Evolutionary conservation across 352 stramenopile genomes (phyloP).

Genomic region (Pythium periplocum): DNA sequence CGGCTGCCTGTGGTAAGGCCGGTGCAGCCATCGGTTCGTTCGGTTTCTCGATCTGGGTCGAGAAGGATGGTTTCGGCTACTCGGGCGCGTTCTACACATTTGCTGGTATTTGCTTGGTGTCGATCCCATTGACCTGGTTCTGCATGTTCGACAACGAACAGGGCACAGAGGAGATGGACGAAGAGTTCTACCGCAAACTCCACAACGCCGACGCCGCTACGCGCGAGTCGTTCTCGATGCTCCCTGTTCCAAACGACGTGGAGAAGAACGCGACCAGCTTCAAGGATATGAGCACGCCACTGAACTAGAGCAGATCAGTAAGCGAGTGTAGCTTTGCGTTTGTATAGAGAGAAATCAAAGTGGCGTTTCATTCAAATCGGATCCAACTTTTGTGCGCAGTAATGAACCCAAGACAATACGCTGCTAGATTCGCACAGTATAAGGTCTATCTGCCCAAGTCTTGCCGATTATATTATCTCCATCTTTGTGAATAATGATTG

Average conservation of each 20-base stretch:
- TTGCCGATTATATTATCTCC: too few relatives aligned
- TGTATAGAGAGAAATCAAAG: too few relatives aligned
- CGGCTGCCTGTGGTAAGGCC: slow-evolving; percentile 56
- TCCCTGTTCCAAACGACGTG: neutral
- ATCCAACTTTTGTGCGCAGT: too few relatives aligned
- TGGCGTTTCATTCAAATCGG: too few relatives aligned
- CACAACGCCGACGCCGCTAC: slow-evolving; percentile 10
- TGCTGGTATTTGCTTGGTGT: slow-evolving; percentile 18
- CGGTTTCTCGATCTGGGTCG: slow-evolving; percentile 22
- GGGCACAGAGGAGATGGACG: slow-evolving; percentile 13
- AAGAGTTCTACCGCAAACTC: slow-evolving; percentile 18
- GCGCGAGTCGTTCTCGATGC: slow-evolving; percentile 14
- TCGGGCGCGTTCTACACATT: slow-evolving; percentile 26
- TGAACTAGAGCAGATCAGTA: too few relatives aligned
- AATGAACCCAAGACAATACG: too few relatives aligned
- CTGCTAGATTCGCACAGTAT: too few relatives aligned
- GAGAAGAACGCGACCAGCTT: too few relatives aligned
- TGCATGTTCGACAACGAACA: slow-evolving; percentile 19
- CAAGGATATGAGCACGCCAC: too few relatives aligned
- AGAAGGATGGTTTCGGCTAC: slow-evolving; percentile 26
- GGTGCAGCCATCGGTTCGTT: slow-evolving; percentile 32
- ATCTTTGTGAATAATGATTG: too few relatives aligned
- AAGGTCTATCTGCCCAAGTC: too few relatives aligned
- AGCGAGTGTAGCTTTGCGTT: too few relatives aligned
- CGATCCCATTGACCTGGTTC: slow-evolving; percentile 23